Evolutionary conservation across 2,329 filamentous ascomycete genomes (phyloP).

Genomic region (Hymenoscyphus fructigenus): DNA sequence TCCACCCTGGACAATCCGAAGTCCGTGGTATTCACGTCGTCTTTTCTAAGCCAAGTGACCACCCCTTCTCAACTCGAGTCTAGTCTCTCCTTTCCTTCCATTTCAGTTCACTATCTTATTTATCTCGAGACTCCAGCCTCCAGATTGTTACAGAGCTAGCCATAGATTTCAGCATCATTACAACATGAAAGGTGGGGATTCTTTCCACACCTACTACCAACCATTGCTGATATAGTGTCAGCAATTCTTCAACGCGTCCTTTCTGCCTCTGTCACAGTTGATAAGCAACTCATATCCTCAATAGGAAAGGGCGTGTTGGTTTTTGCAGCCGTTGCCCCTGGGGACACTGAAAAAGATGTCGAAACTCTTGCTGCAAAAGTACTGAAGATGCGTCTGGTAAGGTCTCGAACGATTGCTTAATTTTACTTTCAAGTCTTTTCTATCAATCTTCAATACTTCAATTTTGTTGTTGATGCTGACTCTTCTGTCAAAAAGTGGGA

Average conservation of each 20-base stretch:
- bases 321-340: slow-evolving; percentile 85
- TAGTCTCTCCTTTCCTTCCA: neutral
- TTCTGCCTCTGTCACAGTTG: slow-evolving; percentile 92
- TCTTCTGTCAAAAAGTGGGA: slow-evolving; percentile 54
- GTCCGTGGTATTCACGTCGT: too few species aligned
- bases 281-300: slow-evolving; percentile 83
- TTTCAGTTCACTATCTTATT: neutral
- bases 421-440: too few species aligned
- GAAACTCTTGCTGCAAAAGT: slow-evolving; percentile 83
- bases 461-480: too few species aligned
- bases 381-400: slow-evolving; percentile 73
- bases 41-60: too few species aligned
- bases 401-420: too few species aligned
- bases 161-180: neutral
- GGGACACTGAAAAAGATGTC: slow-evolving; percentile 86
- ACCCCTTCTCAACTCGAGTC: neutral
- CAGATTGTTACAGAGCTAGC: neutral
- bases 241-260: slow-evolving; percentile 92
- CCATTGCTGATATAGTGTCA: slow-evolving; percentile 40
- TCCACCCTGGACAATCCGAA: too few species aligned
- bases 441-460: too few species aligned
- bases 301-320: slow-evolving; percentile 90
- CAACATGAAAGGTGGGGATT: slow-evolving; percentile 12
- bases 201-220: neutral
- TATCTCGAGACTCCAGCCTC: neutral